Conservation (phyloP, 441 rosid genomes). For the Hura crepitans region DNA sequence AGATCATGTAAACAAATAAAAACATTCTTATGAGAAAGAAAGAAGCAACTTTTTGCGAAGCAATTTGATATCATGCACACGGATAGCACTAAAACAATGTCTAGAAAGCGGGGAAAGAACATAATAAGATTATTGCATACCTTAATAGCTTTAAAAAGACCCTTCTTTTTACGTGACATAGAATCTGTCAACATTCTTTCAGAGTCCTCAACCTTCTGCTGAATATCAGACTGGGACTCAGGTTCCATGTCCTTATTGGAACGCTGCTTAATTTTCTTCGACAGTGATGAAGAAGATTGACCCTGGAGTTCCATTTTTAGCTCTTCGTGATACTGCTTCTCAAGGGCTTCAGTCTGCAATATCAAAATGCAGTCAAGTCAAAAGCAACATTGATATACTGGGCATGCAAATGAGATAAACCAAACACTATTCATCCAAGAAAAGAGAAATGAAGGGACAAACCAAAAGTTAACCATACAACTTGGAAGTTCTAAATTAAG, state of each 20-base stretch:
- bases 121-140: slow-evolving; percentile 30
- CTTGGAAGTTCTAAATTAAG: not conserved
- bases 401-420: not conserved
- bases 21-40: not conserved
- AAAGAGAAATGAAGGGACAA: not conserved
- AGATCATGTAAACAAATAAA: not conserved
- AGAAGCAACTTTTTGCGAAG: not conserved
- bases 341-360: slow-evolving; percentile 59
- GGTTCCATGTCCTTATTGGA: slow-evolving; percentile 24
- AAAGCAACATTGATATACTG: not conserved
- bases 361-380: slow-evolving; percentile 8
- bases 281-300: slow-evolving; percentile 21
- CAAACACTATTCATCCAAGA: slow-evolving; percentile 1
- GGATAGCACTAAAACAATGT: not conserved
- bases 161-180: slow-evolving; percentile 67
- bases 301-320: slow-evolving; percentile 60
- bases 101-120: not conserved
- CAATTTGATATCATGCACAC: not conserved
- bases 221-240: slow-evolving; percentile 33
- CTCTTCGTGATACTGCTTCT: slow-evolving; percentile 81
- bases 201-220: slow-evolving; percentile 43
- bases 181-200: slow-evolving; percentile 33
- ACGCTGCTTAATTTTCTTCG: slow-evolving; percentile 26
- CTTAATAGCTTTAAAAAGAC: slow-evolving; percentile 60
- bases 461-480: not conserved